Conservation (phyloP, 2,329 filamentous ascomycete species). For the Ophiostoma triangulosporum region DNA sequence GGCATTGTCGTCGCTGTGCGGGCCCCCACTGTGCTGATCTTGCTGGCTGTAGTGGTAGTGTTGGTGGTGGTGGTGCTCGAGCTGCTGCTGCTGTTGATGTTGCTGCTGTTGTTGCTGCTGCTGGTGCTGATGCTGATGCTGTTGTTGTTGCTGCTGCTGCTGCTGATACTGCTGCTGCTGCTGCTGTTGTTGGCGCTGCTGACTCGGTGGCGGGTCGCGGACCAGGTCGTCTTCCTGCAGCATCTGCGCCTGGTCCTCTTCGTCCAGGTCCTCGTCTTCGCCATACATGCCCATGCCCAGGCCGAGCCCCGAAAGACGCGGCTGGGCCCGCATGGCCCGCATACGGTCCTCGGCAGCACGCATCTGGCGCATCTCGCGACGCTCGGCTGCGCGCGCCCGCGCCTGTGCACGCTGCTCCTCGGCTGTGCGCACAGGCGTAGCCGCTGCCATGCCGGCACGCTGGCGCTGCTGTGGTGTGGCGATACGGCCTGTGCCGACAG, state of each 20-base stretch:
- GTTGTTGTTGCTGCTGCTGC: neutral
- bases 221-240: slow-evolving; percentile 49
- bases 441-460: neutral
- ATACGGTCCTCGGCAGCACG: slow-evolving; percentile 48
- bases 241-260: slow-evolving; percentile 43
- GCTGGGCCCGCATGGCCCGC: slow-evolving; percentile 41
- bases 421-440: slow-evolving; percentile 10
- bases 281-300: slow-evolving; percentile 26
- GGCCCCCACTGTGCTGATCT: neutral
- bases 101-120: neutral
- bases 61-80: neutral
- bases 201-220: slow-evolving; percentile 13
- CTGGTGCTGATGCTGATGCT: too few species aligned
- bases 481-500: neutral
- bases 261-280: slow-evolving; percentile 39
- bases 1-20: neutral
- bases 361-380: slow-evolving; percentile 35
- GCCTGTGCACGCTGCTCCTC: slow-evolving; percentile 26
- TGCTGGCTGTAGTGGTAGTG: neutral
- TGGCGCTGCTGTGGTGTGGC: neutral
- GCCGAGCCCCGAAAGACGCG: slow-evolving; percentile 19
- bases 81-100: slow-evolving; percentile 1
- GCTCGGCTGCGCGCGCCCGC: slow-evolving; percentile 23
- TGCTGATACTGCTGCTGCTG: neutral
- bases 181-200: neutral